Conservation (phyloP, 1,284 basidiomycete genomes). For the Malassezia dermatis region DNA sequence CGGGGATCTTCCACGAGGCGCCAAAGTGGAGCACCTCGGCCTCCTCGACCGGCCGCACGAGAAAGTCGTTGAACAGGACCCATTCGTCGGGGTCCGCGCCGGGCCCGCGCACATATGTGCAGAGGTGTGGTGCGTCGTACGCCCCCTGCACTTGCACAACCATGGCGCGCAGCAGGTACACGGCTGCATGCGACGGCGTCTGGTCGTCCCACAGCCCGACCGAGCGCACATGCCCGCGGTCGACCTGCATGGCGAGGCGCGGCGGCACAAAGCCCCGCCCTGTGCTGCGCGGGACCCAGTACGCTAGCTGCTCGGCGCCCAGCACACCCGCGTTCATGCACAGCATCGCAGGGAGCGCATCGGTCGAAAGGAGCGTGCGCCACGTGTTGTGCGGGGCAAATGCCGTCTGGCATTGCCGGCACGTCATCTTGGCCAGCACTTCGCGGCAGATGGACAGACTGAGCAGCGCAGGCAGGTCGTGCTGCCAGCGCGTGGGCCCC, state of each 20-base stretch:
- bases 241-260: conserved; percentile 25
- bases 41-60: conserved; percentile 71
- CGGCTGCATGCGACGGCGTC: conserved; percentile 15
- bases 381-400: conserved; percentile 63
- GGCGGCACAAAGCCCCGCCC: conserved; percentile 50
- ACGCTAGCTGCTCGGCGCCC: conserved; percentile 62
- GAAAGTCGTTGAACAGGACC: conserved; percentile 96
- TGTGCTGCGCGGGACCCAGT: conserved; percentile 60
- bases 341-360: conserved; percentile 66
- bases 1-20: conserved; percentile 82
- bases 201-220: conserved; percentile 19
- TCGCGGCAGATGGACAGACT: conserved; percentile 69
- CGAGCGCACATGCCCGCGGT: conserved; percentile 26
- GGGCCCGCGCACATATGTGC: conserved; percentile 78
- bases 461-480: conserved; percentile 61
- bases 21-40: conserved; percentile 77
- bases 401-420: conserved; percentile 65
- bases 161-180: conserved; percentile 56
- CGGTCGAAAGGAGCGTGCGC: conserved; percentile 56
- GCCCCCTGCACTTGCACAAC: conserved; percentile 73
- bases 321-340: conserved; percentile 75
- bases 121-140: conserved; percentile 69
- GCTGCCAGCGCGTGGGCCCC: conserved; percentile 52
- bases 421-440: conserved; percentile 71
- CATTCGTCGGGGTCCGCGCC: conserved; percentile 53